Base-by-base conservation (phyloP, 768 basidiomycete genomes). In the Psilocybe cubensis region DNA sequence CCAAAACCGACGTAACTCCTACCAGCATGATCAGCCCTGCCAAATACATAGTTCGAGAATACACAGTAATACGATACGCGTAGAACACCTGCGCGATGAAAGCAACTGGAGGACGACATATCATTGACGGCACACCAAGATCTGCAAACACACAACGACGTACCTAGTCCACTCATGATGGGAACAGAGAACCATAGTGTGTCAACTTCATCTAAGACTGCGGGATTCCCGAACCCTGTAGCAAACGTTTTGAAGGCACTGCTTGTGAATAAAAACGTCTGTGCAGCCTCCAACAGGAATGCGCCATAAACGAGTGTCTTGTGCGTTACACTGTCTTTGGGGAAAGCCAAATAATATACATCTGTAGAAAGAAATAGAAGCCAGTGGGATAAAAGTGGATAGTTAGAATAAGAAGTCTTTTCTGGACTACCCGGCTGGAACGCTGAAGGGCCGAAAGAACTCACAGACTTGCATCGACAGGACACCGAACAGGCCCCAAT, bases 301-400 rank as follows among this genome's bases (percentile, higher is more conserved):
- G 60, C 54, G 8, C 42, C 56, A 24, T 64, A 64, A 12, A 68
- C 57, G 2, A 61, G 35, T 25, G 50, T 14, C 29, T 66, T 66
- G 35, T 52, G 50, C 10, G 33, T 35, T 0, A 31, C 27, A 7
- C 55, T 43, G 46, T 68, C 67, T 24, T 61, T 64, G 1, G 65
- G 65, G 43, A 68, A 68, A 14, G 65, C 67, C 5, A 63, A 54
- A 55, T 64, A 68, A 31, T 68, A 68, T 17, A 68, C 51, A 44
- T 68, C 65, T 68, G 46, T 10, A 21, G 20, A 3, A 20, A 14
- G 28, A 3, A 14, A 20, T 6, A 49, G 33, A 31, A 10, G n/a
- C 7, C 35, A 9, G 33, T n/a, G n/a, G n/a, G 35, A 17, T 18
- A 28, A n/a, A 17, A 52, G 33, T 48, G 14, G 8, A 29, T 55